Conservation (phyloP, 2,329 filamentous ascomycete genomes). For the Sarocladiaceae sp. region DNA sequence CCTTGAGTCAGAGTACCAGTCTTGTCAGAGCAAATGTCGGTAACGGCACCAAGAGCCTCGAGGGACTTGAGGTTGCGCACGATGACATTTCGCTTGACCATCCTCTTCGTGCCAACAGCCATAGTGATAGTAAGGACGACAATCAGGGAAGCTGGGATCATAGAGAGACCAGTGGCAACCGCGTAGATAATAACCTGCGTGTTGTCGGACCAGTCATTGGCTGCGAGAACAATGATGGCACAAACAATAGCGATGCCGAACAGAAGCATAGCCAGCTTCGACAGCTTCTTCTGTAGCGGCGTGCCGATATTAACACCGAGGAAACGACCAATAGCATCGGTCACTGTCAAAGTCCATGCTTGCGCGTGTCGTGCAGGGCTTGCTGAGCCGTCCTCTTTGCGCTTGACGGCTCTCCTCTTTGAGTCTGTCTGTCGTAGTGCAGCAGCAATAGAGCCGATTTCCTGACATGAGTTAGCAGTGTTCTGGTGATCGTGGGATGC, state of each 20-base stretch:
- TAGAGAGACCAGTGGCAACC: slow-evolving; percentile 41
- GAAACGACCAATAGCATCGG: slow-evolving; percentile 36
- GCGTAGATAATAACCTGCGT: slow-evolving; percentile 40
- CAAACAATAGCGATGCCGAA: slow-evolving; percentile 54
- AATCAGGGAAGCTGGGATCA: slow-evolving; percentile 47
- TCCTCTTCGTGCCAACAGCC: slow-evolving; percentile 49
- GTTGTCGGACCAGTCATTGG: slow-evolving; percentile 33
- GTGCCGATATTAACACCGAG: slow-evolving; percentile 55
- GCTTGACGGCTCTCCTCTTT: slow-evolving; percentile 31
- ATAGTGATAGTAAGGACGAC: slow-evolving; percentile 57
- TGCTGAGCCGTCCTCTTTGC: slow-evolving; percentile 37
- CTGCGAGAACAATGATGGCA: slow-evolving; percentile 40
- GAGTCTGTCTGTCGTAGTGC: slow-evolving; percentile 34
- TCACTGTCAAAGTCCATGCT: slow-evolving; percentile 32
- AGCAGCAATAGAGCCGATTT: slow-evolving; percentile 58
- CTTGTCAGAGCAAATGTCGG: slow-evolving; percentile 54
- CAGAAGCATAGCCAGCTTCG: slow-evolving; percentile 63
- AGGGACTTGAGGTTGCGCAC: slow-evolving; percentile 47
- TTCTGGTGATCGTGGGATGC: neutral
- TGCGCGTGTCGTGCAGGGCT: slow-evolving; percentile 26
- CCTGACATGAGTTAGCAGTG: slow-evolving; percentile 17
- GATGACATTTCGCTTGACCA: slow-evolving; percentile 49
- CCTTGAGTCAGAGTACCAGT: slow-evolving; percentile 51
- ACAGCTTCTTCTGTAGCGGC: slow-evolving; percentile 65
- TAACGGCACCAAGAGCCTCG: slow-evolving; percentile 51